Evolutionary conservation across 2,329 filamentous ascomycete genomes (phyloP), one percentile per base, ranked within the genome.

Genomic region (Aureobasidium pullulans): DNA sequence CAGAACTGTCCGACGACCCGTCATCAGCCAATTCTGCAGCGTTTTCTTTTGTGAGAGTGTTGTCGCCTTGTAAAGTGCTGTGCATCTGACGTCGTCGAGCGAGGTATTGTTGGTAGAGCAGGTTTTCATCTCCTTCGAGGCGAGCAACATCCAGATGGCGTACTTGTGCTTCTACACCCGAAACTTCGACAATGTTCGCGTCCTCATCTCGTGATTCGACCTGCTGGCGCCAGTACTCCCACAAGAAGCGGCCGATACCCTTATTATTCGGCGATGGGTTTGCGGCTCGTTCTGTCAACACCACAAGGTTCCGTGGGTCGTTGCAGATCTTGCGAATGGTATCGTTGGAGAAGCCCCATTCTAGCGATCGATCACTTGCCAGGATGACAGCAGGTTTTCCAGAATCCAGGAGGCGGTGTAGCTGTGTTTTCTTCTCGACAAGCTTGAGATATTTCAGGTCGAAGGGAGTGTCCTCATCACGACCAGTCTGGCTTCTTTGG

Each of bases 261-360:
- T 80, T 76, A 56, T 52, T 64, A 57, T 60, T 57, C 53, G 62
- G 63, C 53, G 67, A 67, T 62, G 75, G 72, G 3, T 76, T 70
- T 0, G 77, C 77, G 1, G 84, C 80, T 63, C 85, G 84, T 67
- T 97, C 92, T 0, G 93, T 96, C 44, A 99, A 75, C 57, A 99
- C 84, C 37, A 99, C 82, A 47, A 97, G 76, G 70, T 96, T 99
- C 43, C 85, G 84, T 1, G 86, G 77, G 64, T 95, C 88, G 61
- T 83, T 80, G 0, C 90, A 90, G 59, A 99, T 79, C 9, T 81
- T 80, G 63, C 83, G 84, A 50, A 99, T 75, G 0, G 92, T 79
- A 57, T 93, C 86, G 67, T 88, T 90, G 0, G 94, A 95, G 68
- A 96, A 96, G 0, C 94, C 94, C 94, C 94, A 99, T 66, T 96